Evolutionary conservation across 2,329 filamentous ascomycete species (phyloP).

Genomic region (Achaetomium macrosporum): DNA sequence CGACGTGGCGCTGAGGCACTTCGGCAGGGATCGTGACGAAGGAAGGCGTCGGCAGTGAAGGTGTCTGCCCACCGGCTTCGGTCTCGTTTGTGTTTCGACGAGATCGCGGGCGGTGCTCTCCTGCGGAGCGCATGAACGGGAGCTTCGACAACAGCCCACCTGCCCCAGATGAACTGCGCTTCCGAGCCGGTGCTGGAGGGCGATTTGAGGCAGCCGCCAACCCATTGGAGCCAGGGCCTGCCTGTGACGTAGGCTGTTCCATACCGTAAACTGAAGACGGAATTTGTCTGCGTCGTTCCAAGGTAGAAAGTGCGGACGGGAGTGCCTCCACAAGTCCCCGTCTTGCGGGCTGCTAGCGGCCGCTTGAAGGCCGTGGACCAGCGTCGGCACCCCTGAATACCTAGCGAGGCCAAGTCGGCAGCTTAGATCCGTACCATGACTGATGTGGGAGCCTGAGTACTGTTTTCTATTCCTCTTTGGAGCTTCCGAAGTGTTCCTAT

Average conservation of each 20-base stretch:
- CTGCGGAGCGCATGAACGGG: conserved; percentile 55
- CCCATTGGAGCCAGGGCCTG: conserved; percentile 13
- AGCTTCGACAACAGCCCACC: conserved; percentile 63
- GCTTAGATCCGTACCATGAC: background rate
- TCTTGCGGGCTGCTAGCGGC: no score
- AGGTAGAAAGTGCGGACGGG: background rate
- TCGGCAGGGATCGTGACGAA: conserved; percentile 11
- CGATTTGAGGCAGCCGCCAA: conserved; percentile 13
- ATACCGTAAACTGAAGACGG: conserved; percentile 3
- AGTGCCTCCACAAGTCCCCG: no score
- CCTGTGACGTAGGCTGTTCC: conserved; percentile 14
- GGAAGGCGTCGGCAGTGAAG: conserved; percentile 7
- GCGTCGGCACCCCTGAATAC: conserved; percentile 1
- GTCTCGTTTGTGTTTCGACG: conserved; percentile 33
- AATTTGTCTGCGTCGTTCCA: background rate
- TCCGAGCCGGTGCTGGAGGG: conserved; percentile 20
- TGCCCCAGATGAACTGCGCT: conserved; percentile 44
- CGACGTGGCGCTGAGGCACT: conserved; percentile 13
- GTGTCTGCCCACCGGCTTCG: conserved; percentile 11
- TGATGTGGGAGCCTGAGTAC: background rate
- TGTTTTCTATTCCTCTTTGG: no score
- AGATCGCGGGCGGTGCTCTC: conserved; percentile 27
- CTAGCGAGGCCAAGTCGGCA: background rate
- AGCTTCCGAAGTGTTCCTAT: no score
- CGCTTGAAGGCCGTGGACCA: background rate